Base-by-base conservation (phyloP, 1,284 basidiomycete species). In the Cryptococcus neoformans region DNA sequence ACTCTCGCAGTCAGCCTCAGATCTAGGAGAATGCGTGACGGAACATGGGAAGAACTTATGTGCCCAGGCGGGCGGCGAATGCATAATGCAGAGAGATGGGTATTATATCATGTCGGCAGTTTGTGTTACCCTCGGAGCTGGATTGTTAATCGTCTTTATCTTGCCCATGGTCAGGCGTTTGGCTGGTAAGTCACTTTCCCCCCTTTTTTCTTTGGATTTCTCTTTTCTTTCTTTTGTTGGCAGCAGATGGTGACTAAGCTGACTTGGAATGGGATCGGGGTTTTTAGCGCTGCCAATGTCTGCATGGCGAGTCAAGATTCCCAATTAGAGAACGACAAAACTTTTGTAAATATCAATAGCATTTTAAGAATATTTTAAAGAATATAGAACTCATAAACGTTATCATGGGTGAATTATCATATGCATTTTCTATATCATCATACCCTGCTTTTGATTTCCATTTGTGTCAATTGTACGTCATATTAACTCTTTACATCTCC, bases 1-100 rank as follows among this genome's bases (percentile, higher is more conserved):
- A 41, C 16, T 41, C 12, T 82, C 85, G 45, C 78, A 39, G 54
- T 46, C 48, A 17, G 35, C 28, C 28, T 28, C 28, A 28, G 28
- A 4, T 28, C 42, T 14, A 11, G 78, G 82, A 9, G 92, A 96
- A 75, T 96, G 93, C 75, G 88, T 92, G 34, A 89, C 90, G 10
- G 93, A 96, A 17, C 84, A 86, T 51, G 96, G 94, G 28, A 95
- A 92, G 71, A 81, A 84, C 1, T 78, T 82, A 2, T 99, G 96
- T 76, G 79, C 82, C 8, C 84, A 86, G 1, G 80, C 90, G 35
- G 87, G 84, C 10, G 95, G 96, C 1, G 77, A 81, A 48, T 99
- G 96, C 76, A 77, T 87, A 50, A 90, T 88, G 1, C 84, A 90
- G 70, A 83, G 84, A 36, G 96, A 99, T 74, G 95, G 96, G 1